Conservation (phyloP, 2,329 filamentous ascomycete species). For the Colletotrichum euphorbiae region DNA sequence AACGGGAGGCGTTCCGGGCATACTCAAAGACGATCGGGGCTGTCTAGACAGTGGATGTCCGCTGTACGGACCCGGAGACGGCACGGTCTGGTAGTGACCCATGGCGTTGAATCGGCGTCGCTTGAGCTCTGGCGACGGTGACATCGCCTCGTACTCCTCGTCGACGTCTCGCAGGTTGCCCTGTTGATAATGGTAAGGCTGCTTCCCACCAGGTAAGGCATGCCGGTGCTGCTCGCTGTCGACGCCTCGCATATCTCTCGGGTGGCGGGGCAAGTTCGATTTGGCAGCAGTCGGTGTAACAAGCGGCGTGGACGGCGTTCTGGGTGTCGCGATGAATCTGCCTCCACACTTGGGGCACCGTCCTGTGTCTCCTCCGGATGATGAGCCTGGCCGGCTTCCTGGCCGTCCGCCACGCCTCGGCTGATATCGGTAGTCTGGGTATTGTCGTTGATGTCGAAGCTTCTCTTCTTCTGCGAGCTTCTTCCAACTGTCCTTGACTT, state of each 20-base stretch:
- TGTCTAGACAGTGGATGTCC: conserved; percentile 32
- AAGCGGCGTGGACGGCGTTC: conserved; percentile 66
- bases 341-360: conserved; percentile 80
- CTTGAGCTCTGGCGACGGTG: conserved; percentile 68
- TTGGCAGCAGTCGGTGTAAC: conserved; percentile 50
- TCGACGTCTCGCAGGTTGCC: conserved; percentile 43
- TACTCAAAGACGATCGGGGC: conserved; percentile 41
- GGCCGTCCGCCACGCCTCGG: conserved; percentile 73
- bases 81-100: conserved; percentile 48
- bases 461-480: conserved; percentile 93
- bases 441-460: conserved; percentile 85
- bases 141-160: conserved; percentile 54
- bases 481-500: conserved; percentile 88
- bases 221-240: conserved; percentile 37
- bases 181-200: conserved; percentile 32
- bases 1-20: conserved; percentile 43
- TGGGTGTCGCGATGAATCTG: conserved; percentile 71
- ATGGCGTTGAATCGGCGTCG: conserved; percentile 69
- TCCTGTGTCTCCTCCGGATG: conserved; percentile 61
- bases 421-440: conserved; percentile 95
- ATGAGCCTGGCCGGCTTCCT: conserved; percentile 47
- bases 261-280: conserved; percentile 36
- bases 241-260: conserved; percentile 26
- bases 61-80: conserved; percentile 33
- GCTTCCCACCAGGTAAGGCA: conserved; percentile 31